Percentiles rank a stretch among this genome's conserved stretches.
phyloP scores from a whole-genome alignment of 768 basidiomycete species.

The Crucibulum laeve region DNA sequence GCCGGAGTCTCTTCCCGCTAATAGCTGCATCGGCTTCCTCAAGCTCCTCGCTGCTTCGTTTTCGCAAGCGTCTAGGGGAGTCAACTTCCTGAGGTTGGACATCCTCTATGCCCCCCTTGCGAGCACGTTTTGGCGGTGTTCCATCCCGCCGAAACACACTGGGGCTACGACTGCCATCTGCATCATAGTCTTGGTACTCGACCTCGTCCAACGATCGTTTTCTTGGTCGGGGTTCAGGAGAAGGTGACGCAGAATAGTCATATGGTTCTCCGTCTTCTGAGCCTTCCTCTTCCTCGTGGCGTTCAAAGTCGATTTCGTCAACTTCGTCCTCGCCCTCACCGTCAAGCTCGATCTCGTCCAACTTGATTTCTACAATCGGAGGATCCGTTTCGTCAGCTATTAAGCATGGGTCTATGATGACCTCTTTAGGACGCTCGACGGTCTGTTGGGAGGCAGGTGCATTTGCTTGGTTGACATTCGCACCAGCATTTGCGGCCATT shows the following conservation, averaged over 20 bases:
- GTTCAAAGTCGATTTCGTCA: conserved; percentile 12
- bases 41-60: neutral
- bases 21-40: neutral
- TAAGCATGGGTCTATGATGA: neutral
- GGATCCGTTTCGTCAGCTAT: neutral
- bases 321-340: conserved; percentile 17
- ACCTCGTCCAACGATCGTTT: conserved; percentile 15
- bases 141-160: conserved; percentile 4
- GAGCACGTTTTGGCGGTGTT: conserved; percentile 14
- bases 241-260: conserved; percentile 1
- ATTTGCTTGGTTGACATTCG: conserved; percentile 22
- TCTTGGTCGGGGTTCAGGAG: conserved; percentile 1
- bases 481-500: conserved; percentile 45
- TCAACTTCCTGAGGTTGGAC: neutral
- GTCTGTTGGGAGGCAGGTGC: conserved; percentile 11
- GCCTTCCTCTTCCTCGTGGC: conserved; percentile 18
- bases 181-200: conserved; percentile 10
- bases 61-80: too few relatives aligned
- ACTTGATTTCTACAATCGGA: conserved; percentile 14
- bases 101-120: conserved; percentile 3
- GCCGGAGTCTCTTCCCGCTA: neutral
- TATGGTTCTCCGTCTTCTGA: conserved; percentile 28
- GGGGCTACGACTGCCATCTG: conserved; percentile 1
- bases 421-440: conserved; percentile 9
- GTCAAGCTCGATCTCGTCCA: conserved; percentile 16